phyloP scores from a whole-genome alignment of 2,329 filamentous ascomycete genomes.

The Pseudocercospora crystallina region DNA sequence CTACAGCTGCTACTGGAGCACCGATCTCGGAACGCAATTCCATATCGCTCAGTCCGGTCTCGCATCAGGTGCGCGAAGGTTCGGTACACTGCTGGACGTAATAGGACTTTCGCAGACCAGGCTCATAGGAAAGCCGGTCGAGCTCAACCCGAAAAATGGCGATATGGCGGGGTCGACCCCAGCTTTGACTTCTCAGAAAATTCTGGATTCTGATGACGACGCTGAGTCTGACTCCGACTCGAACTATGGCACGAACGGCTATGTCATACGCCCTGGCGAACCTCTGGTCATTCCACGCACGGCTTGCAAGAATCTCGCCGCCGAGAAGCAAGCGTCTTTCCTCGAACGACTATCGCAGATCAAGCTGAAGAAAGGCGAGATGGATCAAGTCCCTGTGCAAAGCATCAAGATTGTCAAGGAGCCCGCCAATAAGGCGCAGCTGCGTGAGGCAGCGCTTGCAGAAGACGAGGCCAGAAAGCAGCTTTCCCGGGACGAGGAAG shows the following conservation, averaged over 20 bases:
- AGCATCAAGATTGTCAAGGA: conserved; percentile 27
- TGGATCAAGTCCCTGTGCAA: conserved; percentile 32
- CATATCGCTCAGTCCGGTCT: conserved; percentile 46
- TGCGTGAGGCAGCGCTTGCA: conserved; percentile 16
- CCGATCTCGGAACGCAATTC: conserved; percentile 81
- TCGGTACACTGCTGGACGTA: conserved; percentile 63
- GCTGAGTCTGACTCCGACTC: not conserved
- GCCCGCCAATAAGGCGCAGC: conserved; percentile 24
- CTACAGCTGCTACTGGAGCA: conserved; percentile 78
- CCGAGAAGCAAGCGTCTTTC: conserved; percentile 38
- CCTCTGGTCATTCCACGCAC: conserved; percentile 26
- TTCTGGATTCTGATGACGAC: no score
- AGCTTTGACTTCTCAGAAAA: no score
- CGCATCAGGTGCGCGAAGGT: conserved; percentile 48
- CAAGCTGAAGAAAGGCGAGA: conserved; percentile 44
- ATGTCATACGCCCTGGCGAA: conserved; percentile 1
- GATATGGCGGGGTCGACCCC: no score
- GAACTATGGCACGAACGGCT: not conserved
- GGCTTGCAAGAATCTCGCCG: conserved; percentile 18
- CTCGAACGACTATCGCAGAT: conserved; percentile 41
- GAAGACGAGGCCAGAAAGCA: conserved; percentile 14
- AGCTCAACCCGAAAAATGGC: conserved; percentile 45
- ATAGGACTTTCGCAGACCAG: conserved; percentile 69
- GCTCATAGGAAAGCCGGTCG: conserved; percentile 66
- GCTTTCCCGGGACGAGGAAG: conserved; percentile 5